These are phyloP conservation scores for Lagerstroemia speciosa DNA, from an alignment of 345 rosid species.

Conservation along the genomic window DNA sequence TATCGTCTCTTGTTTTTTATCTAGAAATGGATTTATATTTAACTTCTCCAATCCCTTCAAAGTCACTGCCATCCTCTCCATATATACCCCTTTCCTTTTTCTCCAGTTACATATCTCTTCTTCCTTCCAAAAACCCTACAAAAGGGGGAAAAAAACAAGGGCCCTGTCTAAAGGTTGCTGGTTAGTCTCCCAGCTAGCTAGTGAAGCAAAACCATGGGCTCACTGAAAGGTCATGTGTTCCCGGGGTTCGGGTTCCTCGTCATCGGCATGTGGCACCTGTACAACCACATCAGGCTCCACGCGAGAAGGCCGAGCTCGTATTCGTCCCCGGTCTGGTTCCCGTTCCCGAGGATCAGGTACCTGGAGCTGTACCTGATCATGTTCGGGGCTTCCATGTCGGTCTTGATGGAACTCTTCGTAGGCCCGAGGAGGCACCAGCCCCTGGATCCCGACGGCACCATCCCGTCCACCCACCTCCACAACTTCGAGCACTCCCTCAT, in stretches of 20 bases:
- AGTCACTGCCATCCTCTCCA: too few relatives aligned
- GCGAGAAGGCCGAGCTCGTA: conserved; percentile 41
- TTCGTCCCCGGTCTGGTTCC: conserved; percentile 57
- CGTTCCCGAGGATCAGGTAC: conserved; percentile 36
- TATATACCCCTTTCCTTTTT: too few relatives aligned
- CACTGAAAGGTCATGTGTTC: conserved; percentile 60
- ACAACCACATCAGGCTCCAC: conserved; percentile 61
- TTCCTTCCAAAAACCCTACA: too few relatives aligned
- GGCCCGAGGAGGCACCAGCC: conserved; percentile 68
- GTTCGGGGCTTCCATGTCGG: conserved; percentile 39
- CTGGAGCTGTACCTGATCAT: conserved; percentile 57
- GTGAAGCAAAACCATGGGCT: conserved; percentile 37
- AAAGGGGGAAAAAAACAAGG: too few relatives aligned
- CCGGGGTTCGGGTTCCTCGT: conserved; percentile 61
- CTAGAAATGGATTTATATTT: too few relatives aligned
- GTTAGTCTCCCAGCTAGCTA: too few relatives aligned
- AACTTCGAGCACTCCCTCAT: conserved; percentile 78
- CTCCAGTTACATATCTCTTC: too few relatives aligned
- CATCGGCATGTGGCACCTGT: conserved; percentile 74
- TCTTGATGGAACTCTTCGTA: conserved; percentile 68
- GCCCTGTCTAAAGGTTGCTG: too few relatives aligned
- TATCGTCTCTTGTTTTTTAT: too few relatives aligned
- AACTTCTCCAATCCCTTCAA: too few relatives aligned
- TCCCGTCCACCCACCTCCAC: conserved; percentile 73
- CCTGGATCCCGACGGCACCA: conserved; percentile 61